Evolutionary conservation across 1,139 yeast species (phyloP).

Genomic region (Debaryomyces singareniensis): DNA sequence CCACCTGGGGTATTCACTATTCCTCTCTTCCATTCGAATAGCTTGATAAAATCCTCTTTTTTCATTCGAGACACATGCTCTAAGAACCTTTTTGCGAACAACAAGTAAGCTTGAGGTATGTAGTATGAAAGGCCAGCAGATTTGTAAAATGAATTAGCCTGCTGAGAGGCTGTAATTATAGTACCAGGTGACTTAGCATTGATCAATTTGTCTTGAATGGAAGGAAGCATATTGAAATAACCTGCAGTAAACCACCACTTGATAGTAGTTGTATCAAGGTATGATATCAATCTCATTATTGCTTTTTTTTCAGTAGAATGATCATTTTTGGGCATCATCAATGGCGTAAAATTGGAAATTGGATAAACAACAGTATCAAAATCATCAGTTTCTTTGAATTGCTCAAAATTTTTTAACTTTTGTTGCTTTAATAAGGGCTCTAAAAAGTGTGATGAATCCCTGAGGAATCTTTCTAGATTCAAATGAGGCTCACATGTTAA

Average conservation of each 20-base stretch:
- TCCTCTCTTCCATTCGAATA: constrained; percentile 87
- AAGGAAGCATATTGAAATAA: constrained; percentile 85
- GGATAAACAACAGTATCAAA: constrained; percentile 79
- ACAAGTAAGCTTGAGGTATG: constrained; percentile 82
- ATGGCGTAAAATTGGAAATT: constrained; percentile 83
- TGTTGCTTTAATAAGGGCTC: constrained; percentile 51
- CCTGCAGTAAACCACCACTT: constrained; percentile 95
- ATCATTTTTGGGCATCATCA: constrained; percentile 51
- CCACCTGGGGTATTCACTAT: constrained; percentile 75
- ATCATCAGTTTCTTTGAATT: constrained; percentile 24
- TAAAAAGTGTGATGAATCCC: constrained; percentile 52
- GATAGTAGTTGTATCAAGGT: constrained; percentile 47
- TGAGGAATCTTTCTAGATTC: constrained; percentile 50
- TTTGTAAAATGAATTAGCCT: constrained; percentile 88
- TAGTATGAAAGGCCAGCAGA: constrained; percentile 78
- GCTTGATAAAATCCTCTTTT: constrained; percentile 41
- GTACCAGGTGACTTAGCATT: constrained; percentile 57
- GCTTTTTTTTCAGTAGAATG: constrained; percentile 76
- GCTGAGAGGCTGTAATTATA: constrained; percentile 85
- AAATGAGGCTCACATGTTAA: constrained; percentile 66
- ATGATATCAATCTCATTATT: constrained; percentile 53
- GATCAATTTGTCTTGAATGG: constrained; percentile 56
- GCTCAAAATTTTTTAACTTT: constrained; percentile 27
- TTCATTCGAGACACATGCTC: constrained; percentile 42
- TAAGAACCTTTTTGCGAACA: constrained; percentile 67